Percentiles rank a stretch among this genome's conserved stretches.
Evolutionary conservation across 768 basidiomycete species (phyloP).

Genomic region (Termitomyces sp.): DNA sequence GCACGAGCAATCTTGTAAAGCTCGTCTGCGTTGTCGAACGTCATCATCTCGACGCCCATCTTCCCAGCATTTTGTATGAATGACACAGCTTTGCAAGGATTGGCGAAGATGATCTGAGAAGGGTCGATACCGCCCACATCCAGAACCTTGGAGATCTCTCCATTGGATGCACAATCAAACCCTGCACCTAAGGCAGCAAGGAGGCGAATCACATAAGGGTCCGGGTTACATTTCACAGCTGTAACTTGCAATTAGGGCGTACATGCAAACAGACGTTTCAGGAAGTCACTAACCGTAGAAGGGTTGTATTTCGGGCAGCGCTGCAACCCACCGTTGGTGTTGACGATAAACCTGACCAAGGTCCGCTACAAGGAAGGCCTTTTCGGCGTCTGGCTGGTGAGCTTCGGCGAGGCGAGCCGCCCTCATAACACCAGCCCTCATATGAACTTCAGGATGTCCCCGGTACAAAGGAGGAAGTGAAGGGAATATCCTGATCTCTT

Average conservation of each 20-base stretch:
- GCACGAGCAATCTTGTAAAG: conserved; percentile 85
- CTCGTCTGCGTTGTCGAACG: conserved; percentile 97
- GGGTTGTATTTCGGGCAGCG: conserved; percentile 83
- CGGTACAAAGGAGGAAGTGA: conserved; percentile 62
- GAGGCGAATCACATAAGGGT: conserved; percentile 89
- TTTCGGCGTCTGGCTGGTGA: conserved; percentile 76
- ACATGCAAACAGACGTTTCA: conserved; percentile 1
- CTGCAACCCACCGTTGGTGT: conserved; percentile 74
- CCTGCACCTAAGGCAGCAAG: conserved; percentile 87
- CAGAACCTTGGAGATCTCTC: conserved; percentile 84
- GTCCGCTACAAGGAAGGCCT: conserved; percentile 95
- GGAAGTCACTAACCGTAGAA: conserved; percentile 75
- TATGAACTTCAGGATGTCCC: conserved; percentile 74
- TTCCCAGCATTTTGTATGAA: conserved; percentile 85
- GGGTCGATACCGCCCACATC: conserved; percentile 71
- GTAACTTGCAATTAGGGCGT: conserved; percentile 30
- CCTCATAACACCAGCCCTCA: conserved; percentile 71
- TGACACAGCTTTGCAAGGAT: conserved; percentile 96
- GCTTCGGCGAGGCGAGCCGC: conserved; percentile 51
- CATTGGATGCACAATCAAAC: conserved; percentile 96
- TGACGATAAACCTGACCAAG: conserved; percentile 84
- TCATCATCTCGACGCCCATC: conserved; percentile 88
- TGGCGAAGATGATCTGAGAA: conserved; percentile 90
- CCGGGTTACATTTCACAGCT: conserved; percentile 99
- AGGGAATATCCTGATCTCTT: conserved; percentile 47